Conservation (phyloP, 2,329 filamentous ascomycete species). For the Sarocladium brachiariae region DNA sequence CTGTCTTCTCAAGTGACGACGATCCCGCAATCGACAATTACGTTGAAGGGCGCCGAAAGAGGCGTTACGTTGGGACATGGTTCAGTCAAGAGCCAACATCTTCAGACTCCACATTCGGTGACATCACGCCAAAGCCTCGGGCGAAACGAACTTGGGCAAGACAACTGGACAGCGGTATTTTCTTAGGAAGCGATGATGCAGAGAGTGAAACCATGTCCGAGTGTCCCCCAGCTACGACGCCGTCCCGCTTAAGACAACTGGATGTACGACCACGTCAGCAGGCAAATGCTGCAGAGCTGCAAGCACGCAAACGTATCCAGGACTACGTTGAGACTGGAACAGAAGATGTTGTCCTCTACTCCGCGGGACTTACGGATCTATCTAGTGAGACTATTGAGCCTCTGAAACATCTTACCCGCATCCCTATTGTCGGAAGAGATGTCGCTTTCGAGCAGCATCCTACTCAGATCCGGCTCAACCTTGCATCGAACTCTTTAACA, state of each 20-base stretch:
- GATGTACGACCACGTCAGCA: constrained; percentile 22
- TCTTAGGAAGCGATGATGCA: constrained; percentile 54
- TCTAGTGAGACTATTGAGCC: constrained; percentile 51
- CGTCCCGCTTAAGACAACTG: constrained; percentile 32
- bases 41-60: constrained; percentile 46
- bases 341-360: constrained; percentile 58
- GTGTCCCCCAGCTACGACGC: constrained; percentile 22
- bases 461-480: constrained; percentile 53
- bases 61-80: constrained; percentile 63
- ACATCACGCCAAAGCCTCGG: constrained; percentile 23
- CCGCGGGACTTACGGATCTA: constrained; percentile 43
- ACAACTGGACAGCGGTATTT: constrained; percentile 63
- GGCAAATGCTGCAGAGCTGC: constrained; percentile 34
- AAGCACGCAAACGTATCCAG: constrained; percentile 40
- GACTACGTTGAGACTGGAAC: constrained; percentile 50
- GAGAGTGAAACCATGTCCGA: constrained; percentile 36
- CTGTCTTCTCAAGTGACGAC: constrained; percentile 66
- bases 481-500: constrained; percentile 52
- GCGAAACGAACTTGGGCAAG: constrained; percentile 47
- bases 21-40: constrained; percentile 63
- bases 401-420: constrained; percentile 46
- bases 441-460: constrained; percentile 54
- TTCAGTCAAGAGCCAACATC: constrained; percentile 52
- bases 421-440: constrained; percentile 46
- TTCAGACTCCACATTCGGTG: constrained; percentile 40